phyloP scores from a whole-genome alignment of 257 asterid species.

The Primulina tabacum region DNA sequence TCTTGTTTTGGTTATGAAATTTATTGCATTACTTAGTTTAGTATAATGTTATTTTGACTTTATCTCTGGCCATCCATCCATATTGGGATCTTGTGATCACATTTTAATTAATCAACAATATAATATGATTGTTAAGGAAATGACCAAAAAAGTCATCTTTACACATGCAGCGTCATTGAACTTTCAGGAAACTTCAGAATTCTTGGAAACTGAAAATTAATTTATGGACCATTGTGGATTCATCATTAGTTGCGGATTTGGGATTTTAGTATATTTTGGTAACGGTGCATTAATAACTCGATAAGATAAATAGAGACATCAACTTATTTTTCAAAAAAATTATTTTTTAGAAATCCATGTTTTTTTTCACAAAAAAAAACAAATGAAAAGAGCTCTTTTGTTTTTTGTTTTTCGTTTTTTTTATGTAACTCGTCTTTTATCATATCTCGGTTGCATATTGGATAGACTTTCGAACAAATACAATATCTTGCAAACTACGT shows the following conservation, averaged over 20 bases:
- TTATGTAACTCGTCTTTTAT: too few relatives aligned
- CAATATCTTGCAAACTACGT: too few relatives aligned
- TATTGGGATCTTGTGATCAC: constrained; percentile 35
- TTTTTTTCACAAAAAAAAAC: too few relatives aligned
- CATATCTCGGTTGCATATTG: too few relatives aligned
- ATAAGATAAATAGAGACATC: too few relatives aligned
- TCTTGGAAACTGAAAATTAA: constrained; percentile 23
- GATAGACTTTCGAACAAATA: too few relatives aligned
- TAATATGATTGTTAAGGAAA: constrained; percentile 6
- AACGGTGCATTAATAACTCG: neutral
- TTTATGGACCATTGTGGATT: too few relatives aligned
- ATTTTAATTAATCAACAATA: neutral
- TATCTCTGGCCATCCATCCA: constrained; percentile 1
- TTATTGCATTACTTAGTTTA: constrained; percentile 33
- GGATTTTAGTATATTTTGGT: neutral
- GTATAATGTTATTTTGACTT: constrained; percentile 1
- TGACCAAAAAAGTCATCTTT: constrained; percentile 22
- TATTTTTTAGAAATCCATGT: too few relatives aligned
- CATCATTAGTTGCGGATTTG: neutral
- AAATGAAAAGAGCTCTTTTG: too few relatives aligned
- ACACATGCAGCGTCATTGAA: constrained; percentile 27
- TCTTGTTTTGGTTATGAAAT: constrained; percentile 28
- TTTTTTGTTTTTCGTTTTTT: too few relatives aligned
- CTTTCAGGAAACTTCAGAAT: constrained; percentile 16
- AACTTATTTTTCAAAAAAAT: too few relatives aligned